Base-by-base conservation (phyloP, 169 alveolate genomes). In the Amoebophrya sp. region DNA sequence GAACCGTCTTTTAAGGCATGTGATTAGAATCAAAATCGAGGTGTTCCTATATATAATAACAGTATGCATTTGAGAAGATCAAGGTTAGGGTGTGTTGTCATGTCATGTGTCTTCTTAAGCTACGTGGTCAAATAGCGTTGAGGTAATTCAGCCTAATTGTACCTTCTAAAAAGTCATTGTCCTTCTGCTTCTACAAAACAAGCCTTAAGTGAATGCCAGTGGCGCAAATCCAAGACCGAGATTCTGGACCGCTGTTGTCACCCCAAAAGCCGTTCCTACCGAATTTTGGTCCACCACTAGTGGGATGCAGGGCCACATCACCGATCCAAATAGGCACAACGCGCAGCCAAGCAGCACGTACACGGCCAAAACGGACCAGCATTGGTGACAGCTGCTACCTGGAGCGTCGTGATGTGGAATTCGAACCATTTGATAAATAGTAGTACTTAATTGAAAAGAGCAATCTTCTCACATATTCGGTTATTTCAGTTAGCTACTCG, bases 181-280 rank as follows among this genome's bases (percentile, higher is more conserved):
- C n/a, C 10, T 14, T 23, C n/a, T 14, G 77, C n/a, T 23, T 10
- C n/a, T 53, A 23, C n/a, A 10, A 23, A 10, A 10, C 10, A 14
- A 23, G 77, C 10, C n/a, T 10, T 53, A 53, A n/a, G 89, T n/a
- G 12, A 77, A 33, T 24, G 89, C 89, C 18, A 77, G 40, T 26
- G 98, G 98, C 29, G 94, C 96, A 26, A 95, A n/a, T 40, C 95
- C 96, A 55, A 95, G 89, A 0, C 97, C 97, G 53, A 92, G 93
- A 90, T 96, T 96, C 92, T 95, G 93, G 14, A 96, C 92, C 41
- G 97, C 95, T 12, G 96, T 95, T 0, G 94, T 95, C 41, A 96
- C 89, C 90, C 98, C 98, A 91, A 95, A 96, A 39, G 97, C 98
- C 54, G 97, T 93, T 41, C 98, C 98, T 0, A 95, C 96, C 26